A percentile compares a stretch with the other conserved stretches of the same genome.
phyloP scores from a whole-genome alignment of 768 basidiomycete species.

The Auricularia sp. region DNA sequence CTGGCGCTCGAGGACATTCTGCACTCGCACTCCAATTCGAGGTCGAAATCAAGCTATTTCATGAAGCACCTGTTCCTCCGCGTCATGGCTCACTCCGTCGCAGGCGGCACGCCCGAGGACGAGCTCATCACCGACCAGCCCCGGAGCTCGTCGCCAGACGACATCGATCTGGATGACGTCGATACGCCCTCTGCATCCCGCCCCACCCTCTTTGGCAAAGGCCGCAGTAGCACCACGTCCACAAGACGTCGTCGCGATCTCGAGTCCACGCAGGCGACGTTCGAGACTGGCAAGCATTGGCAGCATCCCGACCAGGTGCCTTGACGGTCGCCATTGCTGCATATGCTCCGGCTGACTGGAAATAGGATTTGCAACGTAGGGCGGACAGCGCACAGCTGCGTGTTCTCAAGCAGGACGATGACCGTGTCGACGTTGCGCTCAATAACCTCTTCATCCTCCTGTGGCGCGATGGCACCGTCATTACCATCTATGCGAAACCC shows the following conservation, averaged over 20 bases:
- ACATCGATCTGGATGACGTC: slow-evolving; percentile 10
- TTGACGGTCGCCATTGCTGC: neutral
- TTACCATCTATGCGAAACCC: slow-evolving; percentile 43
- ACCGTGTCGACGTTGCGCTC: slow-evolving; percentile 49
- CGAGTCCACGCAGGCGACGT: neutral
- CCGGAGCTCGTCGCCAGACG: slow-evolving; percentile 25
- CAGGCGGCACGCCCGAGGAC: slow-evolving; percentile 11
- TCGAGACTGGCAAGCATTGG: neutral
- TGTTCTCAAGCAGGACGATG: slow-evolving; percentile 33
- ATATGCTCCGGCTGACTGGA: neutral
- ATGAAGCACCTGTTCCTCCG: slow-evolving; percentile 59
- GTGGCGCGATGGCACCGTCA: slow-evolving; percentile 54
- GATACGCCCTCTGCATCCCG: neutral
- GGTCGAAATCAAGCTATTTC: slow-evolving; percentile 67
- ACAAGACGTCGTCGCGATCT: neutral
- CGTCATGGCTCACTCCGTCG: slow-evolving; percentile 46
- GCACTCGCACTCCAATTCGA: slow-evolving; percentile 36
- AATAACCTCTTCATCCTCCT: slow-evolving; percentile 61
- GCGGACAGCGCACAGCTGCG: slow-evolving; percentile 17
- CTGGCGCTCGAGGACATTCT: slow-evolving; percentile 57
- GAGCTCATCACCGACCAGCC: slow-evolving; percentile 18
- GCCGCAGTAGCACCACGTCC: neutral
- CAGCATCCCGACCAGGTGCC: neutral
- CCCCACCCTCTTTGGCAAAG: neutral
- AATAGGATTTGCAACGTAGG: neutral